phyloP scores from a whole-genome alignment of 345 rosid species.

The Aquilaria malaccensis region DNA sequence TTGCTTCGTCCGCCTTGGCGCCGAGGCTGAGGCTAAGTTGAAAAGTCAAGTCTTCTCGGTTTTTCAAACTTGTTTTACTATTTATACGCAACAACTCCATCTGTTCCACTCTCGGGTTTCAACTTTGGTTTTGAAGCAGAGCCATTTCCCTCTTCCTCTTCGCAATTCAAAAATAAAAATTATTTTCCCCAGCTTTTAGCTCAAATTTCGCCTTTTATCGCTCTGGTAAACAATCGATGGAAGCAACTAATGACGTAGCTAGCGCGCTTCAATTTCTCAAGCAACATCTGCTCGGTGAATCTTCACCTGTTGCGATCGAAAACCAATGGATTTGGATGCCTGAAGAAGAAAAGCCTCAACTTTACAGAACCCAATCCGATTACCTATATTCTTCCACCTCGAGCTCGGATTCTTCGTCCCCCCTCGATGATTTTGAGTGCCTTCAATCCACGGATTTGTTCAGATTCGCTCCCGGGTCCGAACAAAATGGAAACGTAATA shows the following conservation, averaged over 20 bases:
- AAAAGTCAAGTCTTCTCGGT: too few species aligned
- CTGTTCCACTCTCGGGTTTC: too few species aligned
- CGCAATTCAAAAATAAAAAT: too few species aligned
- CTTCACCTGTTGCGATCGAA: slow-evolving; percentile 22
- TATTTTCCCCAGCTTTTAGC: too few species aligned
- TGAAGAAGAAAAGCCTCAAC: slow-evolving; percentile 6
- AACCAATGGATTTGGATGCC: neutral
- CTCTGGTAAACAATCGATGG: slow-evolving; percentile 19
- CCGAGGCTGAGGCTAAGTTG: too few species aligned
- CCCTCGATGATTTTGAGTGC: slow-evolving; percentile 17
- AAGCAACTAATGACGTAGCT: slow-evolving; percentile 24
- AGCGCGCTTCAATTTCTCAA: slow-evolving; percentile 40
- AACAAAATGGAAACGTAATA: too few species aligned
- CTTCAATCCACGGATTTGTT: neutral
- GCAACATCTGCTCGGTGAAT: slow-evolving; percentile 48
- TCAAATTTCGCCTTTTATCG: too few species aligned
- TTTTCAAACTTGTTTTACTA: too few species aligned
- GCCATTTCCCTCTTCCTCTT: too few species aligned
- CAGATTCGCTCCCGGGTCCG: neutral
- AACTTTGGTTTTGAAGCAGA: too few species aligned
- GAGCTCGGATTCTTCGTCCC: slow-evolving; percentile 17
- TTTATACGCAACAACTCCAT: too few species aligned
- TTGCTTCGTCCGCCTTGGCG: too few species aligned
- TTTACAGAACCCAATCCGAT: slow-evolving; percentile 8
- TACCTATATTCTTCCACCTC: slow-evolving; percentile 4